Evolutionary conservation across 345 rosid genomes (phyloP), one percentile per base, ranked within the genome.

Genomic region (Corchorus olitorius): DNA sequence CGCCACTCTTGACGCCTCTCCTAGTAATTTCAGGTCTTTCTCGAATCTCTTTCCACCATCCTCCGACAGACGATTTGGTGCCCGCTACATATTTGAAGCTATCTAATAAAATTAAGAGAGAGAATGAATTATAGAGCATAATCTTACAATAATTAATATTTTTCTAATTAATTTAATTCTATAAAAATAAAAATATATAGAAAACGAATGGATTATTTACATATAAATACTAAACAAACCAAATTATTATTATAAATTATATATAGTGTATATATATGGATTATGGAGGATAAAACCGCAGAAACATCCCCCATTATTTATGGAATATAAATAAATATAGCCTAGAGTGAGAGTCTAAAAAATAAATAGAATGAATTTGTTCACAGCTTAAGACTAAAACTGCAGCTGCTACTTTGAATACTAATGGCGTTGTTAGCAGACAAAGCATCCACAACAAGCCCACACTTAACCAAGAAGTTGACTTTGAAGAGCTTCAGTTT

Each of bases 401-500:
- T 90, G 54, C 98, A 93, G 50, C 86, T 84, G 69, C 90, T 93
- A 16, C 82, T 82, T 13, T 73, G 84, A 79, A 90, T 89, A 6
- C 79, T 80, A 73, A 94, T 86, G 33, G 75, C 69, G 12, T 75
- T 85, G 74, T 82, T 78, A 66, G 86, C 64, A 60, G 90, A 22
- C 22, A 94, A 73, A 66, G 58, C 84, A 72, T 91, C 76, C 43
- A 94, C 90, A 41, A 85, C 77, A 66, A 94, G 76, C 60, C 78
- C 59, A 74, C 98, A 94, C 77, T 87, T 83, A 6, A 86, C 97
- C 73, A 9, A 45, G 72, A 93, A 88, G 68, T 84, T 94, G 17
- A 92, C 78, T 80, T 93, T 80, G 83, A 82, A 70, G n/a, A 93
- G 76, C 87, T 90, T 91, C 86, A 94, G 72, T 70, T 81, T 83